Evolutionary conservation across 75 land plant species (phyloP), one percentile per base, ranked within the genome.

Genomic region (Cryptomeria japonica): DNA sequence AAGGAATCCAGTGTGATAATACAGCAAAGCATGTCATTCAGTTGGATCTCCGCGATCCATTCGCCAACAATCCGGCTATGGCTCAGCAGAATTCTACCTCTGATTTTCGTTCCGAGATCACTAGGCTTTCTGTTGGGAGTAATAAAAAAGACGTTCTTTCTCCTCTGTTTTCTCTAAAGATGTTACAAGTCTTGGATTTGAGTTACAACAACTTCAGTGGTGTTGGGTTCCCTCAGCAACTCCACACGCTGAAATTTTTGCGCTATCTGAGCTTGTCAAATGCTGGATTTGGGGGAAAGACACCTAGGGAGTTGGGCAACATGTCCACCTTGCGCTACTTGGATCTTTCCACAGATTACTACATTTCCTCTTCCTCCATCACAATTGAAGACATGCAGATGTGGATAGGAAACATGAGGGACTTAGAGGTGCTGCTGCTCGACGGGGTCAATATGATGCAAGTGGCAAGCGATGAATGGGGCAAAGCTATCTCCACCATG

Each of bases 131-230:
- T 87, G 51, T 28, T 49, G 28, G 64, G 88, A 72, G 36, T 90
- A 11, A 8, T 49, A 5, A 86, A 88, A 84, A 44, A 85, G n/a
- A 88, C 87, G 0, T 28, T 80, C 18, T 87, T 87, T 51, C 87
- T 80, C 72, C 72, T 8, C 0, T 68, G 72, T 68, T 22, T 4
- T 0, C 28, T 68, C 72, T 68, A 7, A 6, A 22, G n/a, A 22
- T 22, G n/a, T 8, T 68, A 68, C n/a, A 68, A 28, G 1, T 14
- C 7, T 28, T 68, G n/a, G 72, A 68, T 68, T 15, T 68, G n/a
- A 68, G 72, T 31, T 22, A 8, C 72, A 68, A 68, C 10, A 1
- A 15, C 16, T 51, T 51, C 55, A 51, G 0, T 51, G 55, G 55
- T 14, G 55, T 51, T 13, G 13, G 15, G 1, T 9, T 68, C 9